Evolutionary conservation across 345 rosid species (phyloP), one percentile per base, ranked within the genome.

Genomic region (Eucalyptus paniculata): DNA sequence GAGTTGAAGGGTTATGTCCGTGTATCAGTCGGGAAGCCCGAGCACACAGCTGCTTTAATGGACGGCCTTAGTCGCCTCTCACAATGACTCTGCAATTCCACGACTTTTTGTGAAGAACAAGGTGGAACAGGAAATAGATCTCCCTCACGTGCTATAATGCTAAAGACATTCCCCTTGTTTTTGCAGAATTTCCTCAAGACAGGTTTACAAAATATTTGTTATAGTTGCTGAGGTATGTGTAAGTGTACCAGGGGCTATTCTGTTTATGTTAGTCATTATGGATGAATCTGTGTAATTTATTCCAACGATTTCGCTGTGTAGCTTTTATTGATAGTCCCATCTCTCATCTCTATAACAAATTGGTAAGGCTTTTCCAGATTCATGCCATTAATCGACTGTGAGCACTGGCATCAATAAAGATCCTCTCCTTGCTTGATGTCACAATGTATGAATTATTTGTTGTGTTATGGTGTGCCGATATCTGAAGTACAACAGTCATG

Each of bases 11-110:
- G 99, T 34, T 98, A 91, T 69, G 94, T 97, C 42, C 96, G 99
- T 42, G 90, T 96, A 50, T 94, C 98, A 19, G 97, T 95, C 12
- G 99, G 99, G 49, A 97, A 94, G 91, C 99, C 99, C 32, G 95
- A 97, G 88, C 98, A 97, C 89, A 96, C 99, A 6, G 95, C 96
- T 90, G 89, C 85, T 58, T 92, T 97, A 90, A 96, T 97, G 94
- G 88, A 88, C 30, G 91, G 97, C 90, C 95, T 97, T 37, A 92
- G 90, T 88, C 87, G 53, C 40, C 88, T 96, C 16, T 93, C 89
- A 87, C 95, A 91, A 96, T 88, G 47, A 77, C 6, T 40, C 28
- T 7, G 85, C 24, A 26, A 23, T 77, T 77, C 45, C 83, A 77
- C 0, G 9, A 24, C 17, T 21, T 24, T 77, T 40, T 40, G 5